phyloP scores from a whole-genome alignment of 2,329 filamentous ascomycete species.

The Botrytis porri region DNA sequence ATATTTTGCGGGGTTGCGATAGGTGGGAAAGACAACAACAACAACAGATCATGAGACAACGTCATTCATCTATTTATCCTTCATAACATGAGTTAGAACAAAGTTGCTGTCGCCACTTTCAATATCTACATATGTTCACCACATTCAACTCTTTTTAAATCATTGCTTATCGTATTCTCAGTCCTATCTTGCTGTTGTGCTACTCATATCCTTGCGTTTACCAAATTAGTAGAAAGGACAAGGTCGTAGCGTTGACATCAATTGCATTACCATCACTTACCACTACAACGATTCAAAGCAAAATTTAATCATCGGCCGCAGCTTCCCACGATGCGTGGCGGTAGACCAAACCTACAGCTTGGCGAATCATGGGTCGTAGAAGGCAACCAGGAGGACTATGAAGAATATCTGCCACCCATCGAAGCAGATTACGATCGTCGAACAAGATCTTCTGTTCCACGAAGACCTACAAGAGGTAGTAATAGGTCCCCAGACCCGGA shows the following conservation, averaged over 20 bases:
- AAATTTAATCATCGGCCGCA: background rate
- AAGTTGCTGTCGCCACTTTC: background rate
- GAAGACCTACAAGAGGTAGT: conserved; percentile 25
- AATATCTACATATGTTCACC: background rate
- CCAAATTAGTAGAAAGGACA: background rate
- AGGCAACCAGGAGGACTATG: conserved; percentile 28
- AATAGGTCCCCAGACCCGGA: conserved; percentile 37
- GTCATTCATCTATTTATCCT: conserved; percentile 24
- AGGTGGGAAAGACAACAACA: conserved; percentile 19
- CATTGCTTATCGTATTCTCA: background rate
- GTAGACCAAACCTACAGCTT: conserved; percentile 28
- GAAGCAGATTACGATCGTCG: conserved; percentile 24
- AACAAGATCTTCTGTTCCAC: conserved; percentile 23
- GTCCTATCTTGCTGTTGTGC: background rate
- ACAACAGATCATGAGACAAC: conserved; percentile 27
- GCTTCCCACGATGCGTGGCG: conserved; percentile 25
- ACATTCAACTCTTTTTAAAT: background rate
- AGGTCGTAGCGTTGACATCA: background rate
- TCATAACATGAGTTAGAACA: background rate
- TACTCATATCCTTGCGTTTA: background rate
- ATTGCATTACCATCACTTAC: background rate
- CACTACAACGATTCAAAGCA: background rate
- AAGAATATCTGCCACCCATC: conserved; percentile 27
- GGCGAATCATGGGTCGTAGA: conserved; percentile 39
- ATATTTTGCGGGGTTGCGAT: conserved; percentile 16